Percentiles rank a stretch among this genome's conserved stretches.
phyloP scores from a whole-genome alignment of 495 filamentous ascomycete species.

The Aspergillus cavernicola region DNA sequence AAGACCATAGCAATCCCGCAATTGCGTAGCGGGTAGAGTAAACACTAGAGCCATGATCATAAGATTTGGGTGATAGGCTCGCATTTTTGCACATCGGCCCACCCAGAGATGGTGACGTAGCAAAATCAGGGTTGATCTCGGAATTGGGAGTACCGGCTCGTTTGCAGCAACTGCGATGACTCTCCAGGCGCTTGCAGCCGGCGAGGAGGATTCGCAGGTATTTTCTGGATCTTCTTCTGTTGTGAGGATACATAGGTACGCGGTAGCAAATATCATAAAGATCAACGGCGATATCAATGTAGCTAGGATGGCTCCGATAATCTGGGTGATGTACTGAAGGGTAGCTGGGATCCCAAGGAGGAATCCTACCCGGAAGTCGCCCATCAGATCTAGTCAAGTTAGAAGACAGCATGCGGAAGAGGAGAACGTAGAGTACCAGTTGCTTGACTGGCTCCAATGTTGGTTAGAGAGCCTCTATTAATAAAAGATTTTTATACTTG shows the following conservation, averaged over 20 bases:
- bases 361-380: constrained; percentile 9
- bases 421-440: neutral
- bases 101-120: neutral
- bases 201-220: constrained; percentile 2
- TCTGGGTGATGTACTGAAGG: constrained; percentile 1
- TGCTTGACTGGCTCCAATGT: constrained; percentile 8
- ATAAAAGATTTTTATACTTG: too few relatives aligned
- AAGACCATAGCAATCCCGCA: constrained; percentile 1
- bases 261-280: constrained; percentile 4
- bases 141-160: neutral
- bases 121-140: neutral
- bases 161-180: constrained; percentile 1
- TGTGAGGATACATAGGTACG: constrained; percentile 8
- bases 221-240: neutral
- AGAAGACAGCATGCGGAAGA: neutral
- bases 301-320: constrained; percentile 1
- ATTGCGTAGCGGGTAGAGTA: constrained; percentile 1
- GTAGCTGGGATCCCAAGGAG: constrained; percentile 1
- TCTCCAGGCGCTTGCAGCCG: neutral
- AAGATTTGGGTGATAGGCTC: neutral
- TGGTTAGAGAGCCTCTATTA: constrained; percentile 1
- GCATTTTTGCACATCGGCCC: neutral
- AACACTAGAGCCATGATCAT: constrained; percentile 9
- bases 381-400: constrained; percentile 2
- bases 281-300: neutral